Percentiles rank a stretch among this genome's conserved stretches.
These are phyloP conservation scores for Trichoderma semiorbis DNA, from an alignment of 2,329 filamentous ascomycete species.

Conservation along the genomic window DNA sequence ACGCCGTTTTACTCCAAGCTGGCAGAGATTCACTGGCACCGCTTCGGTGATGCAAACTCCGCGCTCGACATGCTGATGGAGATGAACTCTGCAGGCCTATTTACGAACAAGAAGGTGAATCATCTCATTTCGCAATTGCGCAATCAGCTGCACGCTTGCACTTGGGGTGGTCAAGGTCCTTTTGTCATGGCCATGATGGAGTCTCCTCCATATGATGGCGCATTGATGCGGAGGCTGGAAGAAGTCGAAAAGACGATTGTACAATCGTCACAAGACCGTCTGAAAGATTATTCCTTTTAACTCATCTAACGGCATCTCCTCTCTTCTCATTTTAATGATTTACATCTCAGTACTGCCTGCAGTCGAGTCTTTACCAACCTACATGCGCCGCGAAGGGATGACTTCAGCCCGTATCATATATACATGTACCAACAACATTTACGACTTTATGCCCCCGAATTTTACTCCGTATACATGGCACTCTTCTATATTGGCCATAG, in stretches of 20 bases:
- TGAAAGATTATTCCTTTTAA: conserved; percentile 7
- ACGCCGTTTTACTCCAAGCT: conserved; percentile 68
- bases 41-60: conserved; percentile 54
- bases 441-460: not conserved
- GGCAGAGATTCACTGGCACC: conserved; percentile 58
- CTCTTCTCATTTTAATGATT: not conserved
- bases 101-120: conserved; percentile 44
- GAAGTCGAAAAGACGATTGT: conserved; percentile 22
- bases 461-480: not conserved
- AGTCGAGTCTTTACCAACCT: not conserved
- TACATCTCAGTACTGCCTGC: not conserved
- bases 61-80: conserved; percentile 59
- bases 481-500: not conserved
- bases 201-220: conserved; percentile 33
- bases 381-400: not conserved
- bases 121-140: conserved; percentile 31
- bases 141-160: conserved; percentile 33
- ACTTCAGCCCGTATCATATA: not conserved
- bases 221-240: conserved; percentile 28
- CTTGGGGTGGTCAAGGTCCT: conserved; percentile 36
- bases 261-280: conserved; percentile 17
- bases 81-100: conserved; percentile 62
- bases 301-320: not conserved
- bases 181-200: conserved; percentile 41
- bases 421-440: not conserved